phyloP scores from a whole-genome alignment of 768 basidiomycete genomes.

The Auricularia sp. region DNA sequence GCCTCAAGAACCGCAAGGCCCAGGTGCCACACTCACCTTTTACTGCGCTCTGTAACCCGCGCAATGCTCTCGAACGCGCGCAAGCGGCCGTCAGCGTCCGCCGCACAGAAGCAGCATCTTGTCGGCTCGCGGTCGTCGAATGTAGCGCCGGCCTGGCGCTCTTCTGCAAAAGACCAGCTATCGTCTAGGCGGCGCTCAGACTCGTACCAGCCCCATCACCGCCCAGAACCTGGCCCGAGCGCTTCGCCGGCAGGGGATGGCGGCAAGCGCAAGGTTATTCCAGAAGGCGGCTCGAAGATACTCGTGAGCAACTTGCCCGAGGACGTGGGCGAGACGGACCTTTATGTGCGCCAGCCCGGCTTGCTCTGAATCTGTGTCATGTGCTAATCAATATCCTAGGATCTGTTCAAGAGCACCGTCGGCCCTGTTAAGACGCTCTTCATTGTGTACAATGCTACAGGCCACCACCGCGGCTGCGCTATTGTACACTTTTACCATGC shows the following conservation, averaged over 20 bases:
- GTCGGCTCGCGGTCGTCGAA: background rate
- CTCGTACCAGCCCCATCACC: background rate
- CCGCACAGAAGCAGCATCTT: background rate
- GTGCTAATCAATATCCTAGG: background rate
- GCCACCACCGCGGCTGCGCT: background rate
- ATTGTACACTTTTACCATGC: background rate
- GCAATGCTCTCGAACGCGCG: background rate
- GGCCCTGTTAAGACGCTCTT: background rate
- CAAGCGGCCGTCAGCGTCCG: background rate
- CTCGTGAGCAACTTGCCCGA: slow-evolving; percentile 1
- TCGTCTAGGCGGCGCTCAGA: background rate
- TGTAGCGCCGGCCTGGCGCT: background rate
- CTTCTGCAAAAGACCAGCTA: background rate
- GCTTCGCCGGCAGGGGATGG: background rate
- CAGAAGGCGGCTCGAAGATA: background rate
- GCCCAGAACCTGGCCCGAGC: background rate
- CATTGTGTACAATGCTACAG: background rate
- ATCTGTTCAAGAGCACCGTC: background rate
- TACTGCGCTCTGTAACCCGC: too few relatives aligned
- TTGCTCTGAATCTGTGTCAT: background rate
- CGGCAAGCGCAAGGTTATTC: background rate
- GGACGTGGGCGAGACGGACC: background rate
- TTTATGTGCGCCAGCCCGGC: background rate
- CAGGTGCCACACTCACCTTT: too few relatives aligned
- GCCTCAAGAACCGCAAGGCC: background rate